Evolutionary conservation across 2,329 filamentous ascomycete species (phyloP), one percentile per base, ranked within the genome.

Genomic region (Lachnellula suecica): DNA sequence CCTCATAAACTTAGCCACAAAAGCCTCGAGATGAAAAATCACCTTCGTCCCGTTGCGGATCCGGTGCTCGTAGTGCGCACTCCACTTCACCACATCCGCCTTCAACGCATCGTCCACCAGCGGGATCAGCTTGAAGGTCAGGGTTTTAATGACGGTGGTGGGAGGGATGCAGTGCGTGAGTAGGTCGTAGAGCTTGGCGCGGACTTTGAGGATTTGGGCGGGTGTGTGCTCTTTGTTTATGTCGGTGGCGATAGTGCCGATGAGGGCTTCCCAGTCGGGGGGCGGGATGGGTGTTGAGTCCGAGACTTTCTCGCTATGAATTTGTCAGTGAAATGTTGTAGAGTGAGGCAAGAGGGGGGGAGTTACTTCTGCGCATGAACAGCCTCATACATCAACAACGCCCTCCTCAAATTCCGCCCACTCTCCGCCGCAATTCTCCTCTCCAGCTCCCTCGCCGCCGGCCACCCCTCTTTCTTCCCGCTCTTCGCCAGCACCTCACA

Each of bases 1-100:
- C 63, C 93, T 84, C 93, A 99, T 97, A 70, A 97, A 96, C 75
- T 97, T 97, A 52, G 93, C 93, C 53, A 99, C 94, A 72, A 99
- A 99, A 3, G 94, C 94, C 72, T 99, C 95, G 4, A 99, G 76
- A 67, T 99, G 95, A 72, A 99, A 99, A 58, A 99, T 97, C 53
- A 96, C 89, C 79, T 99, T 99, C 54, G 82, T 91, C 47, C 94
- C 94, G 62, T 88, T 88, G 69, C 89, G 89, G 72, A 97, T 89
- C 56, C 94, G 83, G 71, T 99, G 94, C 72, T 99, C 95, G 70
- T 96, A 99, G 66, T 97, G 97, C 0, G 94, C 92, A 4, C 91
- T 89, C 94, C 94, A 99, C 67, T 88, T 90, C 60, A 99, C 88
- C 4, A 99, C 87, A 52, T 99, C 93, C 2, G 88, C 84, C 71